phyloP scores from a whole-genome alignment of 2,329 filamentous ascomycete species.

The Escovopsis sp. region DNA sequence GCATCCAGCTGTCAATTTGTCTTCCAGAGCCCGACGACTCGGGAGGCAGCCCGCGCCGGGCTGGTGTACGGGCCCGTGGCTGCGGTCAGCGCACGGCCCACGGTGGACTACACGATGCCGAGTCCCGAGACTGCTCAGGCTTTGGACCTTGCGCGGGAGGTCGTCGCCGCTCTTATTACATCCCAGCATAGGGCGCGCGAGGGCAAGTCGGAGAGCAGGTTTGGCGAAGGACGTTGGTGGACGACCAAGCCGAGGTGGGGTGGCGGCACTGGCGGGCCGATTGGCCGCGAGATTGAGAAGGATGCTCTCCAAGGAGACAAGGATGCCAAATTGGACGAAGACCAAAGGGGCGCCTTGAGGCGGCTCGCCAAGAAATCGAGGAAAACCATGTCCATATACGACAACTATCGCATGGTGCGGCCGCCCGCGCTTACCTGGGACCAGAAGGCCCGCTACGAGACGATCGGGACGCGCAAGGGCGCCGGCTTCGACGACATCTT shows the following conservation, averaged over 20 bases:
- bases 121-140: slow-evolving; percentile 39
- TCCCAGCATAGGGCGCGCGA: slow-evolving; percentile 49
- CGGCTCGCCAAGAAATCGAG: slow-evolving; percentile 32
- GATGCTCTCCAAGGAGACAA: slow-evolving; percentile 32
- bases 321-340: slow-evolving; percentile 19
- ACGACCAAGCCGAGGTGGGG: slow-evolving; percentile 46
- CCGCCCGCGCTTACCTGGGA: slow-evolving; percentile 46
- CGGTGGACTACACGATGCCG: slow-evolving; percentile 31
- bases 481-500: slow-evolving; percentile 45
- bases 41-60: slow-evolving; percentile 43
- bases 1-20: slow-evolving; percentile 45
- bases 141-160: slow-evolving; percentile 46
- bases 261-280: slow-evolving; percentile 45
- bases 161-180: slow-evolving; percentile 44
- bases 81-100: slow-evolving; percentile 42
- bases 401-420: slow-evolving; percentile 48
- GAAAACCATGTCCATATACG: slow-evolving; percentile 44
- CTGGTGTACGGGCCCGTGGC: slow-evolving; percentile 48
- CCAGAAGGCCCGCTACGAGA: slow-evolving; percentile 39
- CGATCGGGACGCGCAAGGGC: slow-evolving; percentile 36
- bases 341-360: slow-evolving; percentile 7
- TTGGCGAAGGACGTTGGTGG: slow-evolving; percentile 49
- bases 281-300: slow-evolving; percentile 44
- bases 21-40: slow-evolving; percentile 44
- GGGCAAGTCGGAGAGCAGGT: slow-evolving; percentile 37